These are phyloP conservation scores for Pseudomicrostroma phylloplanum DNA, from an alignment of 1,284 basidiomycete species.

Conservation along the genomic window DNA sequence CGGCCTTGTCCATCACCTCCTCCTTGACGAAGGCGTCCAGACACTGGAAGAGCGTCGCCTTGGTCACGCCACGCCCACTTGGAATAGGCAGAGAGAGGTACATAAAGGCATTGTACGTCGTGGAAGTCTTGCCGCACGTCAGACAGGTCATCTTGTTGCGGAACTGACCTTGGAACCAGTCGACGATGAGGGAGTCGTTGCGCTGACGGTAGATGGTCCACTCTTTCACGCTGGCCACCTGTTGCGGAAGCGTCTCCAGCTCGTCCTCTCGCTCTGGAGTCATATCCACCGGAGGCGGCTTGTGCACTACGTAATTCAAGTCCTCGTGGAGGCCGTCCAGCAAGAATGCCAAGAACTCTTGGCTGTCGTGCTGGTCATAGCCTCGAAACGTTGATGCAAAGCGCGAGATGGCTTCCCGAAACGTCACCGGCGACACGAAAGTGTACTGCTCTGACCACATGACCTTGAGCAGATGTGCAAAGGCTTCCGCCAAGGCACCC, in stretches of 20 bases:
- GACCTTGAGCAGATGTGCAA: conserved; percentile 73
- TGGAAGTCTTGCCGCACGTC: conserved; percentile 66
- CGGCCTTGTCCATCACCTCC: conserved; percentile 84
- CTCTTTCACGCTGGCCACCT: conserved; percentile 64
- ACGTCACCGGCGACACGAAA: conserved; percentile 74
- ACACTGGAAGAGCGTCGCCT: conserved; percentile 71
- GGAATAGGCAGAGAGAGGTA: conserved; percentile 48
- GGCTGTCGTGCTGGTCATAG: conserved; percentile 89
- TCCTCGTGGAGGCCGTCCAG: conserved; percentile 86
- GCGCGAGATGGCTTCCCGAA: conserved; percentile 63
- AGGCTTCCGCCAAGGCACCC: conserved; percentile 73
- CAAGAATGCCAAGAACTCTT: conserved; percentile 91
- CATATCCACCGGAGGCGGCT: conserved; percentile 36
- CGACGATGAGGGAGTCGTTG: conserved; percentile 32
- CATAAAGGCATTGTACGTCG: conserved; percentile 73
- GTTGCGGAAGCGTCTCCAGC: conserved; percentile 68
- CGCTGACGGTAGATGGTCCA: conserved; percentile 40
- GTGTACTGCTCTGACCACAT: conserved; percentile 83
- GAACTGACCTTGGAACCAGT: conserved; percentile 41
- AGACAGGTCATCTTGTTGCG: conserved; percentile 47
- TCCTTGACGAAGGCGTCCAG: conserved; percentile 84
- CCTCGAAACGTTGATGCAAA: conserved; percentile 44
- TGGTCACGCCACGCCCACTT: conserved; percentile 55
- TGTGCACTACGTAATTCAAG: conserved; percentile 22
- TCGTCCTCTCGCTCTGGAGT: conserved; percentile 38